Conservation (phyloP, 2,329 filamentous ascomycete species). For the Chrysoporthe deuterocubensis region DNA sequence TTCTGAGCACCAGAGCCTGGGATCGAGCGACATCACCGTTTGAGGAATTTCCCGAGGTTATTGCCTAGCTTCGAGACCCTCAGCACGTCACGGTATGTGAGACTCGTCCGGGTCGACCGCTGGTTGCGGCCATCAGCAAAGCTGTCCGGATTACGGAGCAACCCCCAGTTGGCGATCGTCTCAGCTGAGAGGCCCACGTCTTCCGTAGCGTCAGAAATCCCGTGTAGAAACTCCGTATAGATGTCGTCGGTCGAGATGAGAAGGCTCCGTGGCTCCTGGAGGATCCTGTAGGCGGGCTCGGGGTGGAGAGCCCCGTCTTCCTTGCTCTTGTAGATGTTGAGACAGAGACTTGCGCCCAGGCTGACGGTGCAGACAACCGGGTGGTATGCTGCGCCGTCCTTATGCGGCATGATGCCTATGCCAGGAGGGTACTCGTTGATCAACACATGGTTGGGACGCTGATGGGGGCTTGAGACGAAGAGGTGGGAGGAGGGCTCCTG, state of each 20-base stretch:
- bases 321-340: constrained; percentile 74
- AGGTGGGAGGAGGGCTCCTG: constrained; percentile 38
- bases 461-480: constrained; percentile 71
- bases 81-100: constrained; percentile 86
- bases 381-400: constrained; percentile 87
- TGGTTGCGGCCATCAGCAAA: constrained; percentile 58
- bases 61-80: constrained; percentile 76
- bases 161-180: constrained; percentile 73
- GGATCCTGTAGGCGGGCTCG: constrained; percentile 59
- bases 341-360: constrained; percentile 74
- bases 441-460: constrained; percentile 83
- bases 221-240: constrained; percentile 75
- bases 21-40: constrained; percentile 42
- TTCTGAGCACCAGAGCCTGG: constrained; percentile 50
- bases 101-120: constrained; percentile 67
- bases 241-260: constrained; percentile 72
- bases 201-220: constrained; percentile 67
- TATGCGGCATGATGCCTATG: constrained; percentile 96
- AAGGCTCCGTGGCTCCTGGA: constrained; percentile 84
- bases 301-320: constrained; percentile 61
- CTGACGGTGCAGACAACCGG: constrained; percentile 91
- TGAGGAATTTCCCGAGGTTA: constrained; percentile 61
- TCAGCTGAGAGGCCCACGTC: constrained; percentile 67
- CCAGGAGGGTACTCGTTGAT: constrained; percentile 90
- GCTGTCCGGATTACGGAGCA: constrained; percentile 57